Conservation (phyloP, 225 moss, liverwort and hornwort genomes). For the Bryum argenteum region DNA sequence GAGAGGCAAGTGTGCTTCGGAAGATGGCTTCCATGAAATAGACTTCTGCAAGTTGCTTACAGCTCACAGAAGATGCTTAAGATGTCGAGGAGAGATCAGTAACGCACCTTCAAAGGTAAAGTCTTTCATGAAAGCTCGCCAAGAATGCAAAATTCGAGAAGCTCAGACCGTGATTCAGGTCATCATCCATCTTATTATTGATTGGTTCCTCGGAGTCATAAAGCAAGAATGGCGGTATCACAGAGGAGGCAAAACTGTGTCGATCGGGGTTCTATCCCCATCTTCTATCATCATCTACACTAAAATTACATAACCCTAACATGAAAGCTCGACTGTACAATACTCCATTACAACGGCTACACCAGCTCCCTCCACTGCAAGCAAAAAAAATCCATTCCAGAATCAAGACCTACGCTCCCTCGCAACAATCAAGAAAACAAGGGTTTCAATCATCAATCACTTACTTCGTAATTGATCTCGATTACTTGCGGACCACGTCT, state of each 20-base stretch:
- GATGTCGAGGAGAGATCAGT: neutral
- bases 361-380: constrained; percentile 9
- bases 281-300: constrained; percentile 5
- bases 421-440: neutral
- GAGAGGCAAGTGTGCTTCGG: too few relatives aligned
- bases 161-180: neutral
- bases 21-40: too few relatives aligned
- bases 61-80: too few relatives aligned
- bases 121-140: constrained; percentile 6
- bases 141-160: constrained; percentile 5
- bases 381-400: neutral
- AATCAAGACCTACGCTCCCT: neutral
- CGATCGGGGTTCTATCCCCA: constrained; percentile 30
- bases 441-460: neutral
- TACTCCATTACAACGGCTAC: constrained; percentile 11
- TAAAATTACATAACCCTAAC: constrained; percentile 17
- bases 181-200: constrained; percentile 14
- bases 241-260: constrained; percentile 15
- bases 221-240: constrained; percentile 13
- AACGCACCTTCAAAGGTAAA: constrained; percentile 16
- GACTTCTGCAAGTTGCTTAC: too few relatives aligned
- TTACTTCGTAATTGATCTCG: constrained; percentile 18
- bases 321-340: constrained; percentile 29
- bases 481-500: constrained; percentile 1
- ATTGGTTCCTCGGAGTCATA: neutral